A percentile compares a stretch with the other conserved stretches of the same genome.
phyloP scores from a whole-genome alignment of 148 eudicot species.

The Nepenthes mirabilis region DNA sequence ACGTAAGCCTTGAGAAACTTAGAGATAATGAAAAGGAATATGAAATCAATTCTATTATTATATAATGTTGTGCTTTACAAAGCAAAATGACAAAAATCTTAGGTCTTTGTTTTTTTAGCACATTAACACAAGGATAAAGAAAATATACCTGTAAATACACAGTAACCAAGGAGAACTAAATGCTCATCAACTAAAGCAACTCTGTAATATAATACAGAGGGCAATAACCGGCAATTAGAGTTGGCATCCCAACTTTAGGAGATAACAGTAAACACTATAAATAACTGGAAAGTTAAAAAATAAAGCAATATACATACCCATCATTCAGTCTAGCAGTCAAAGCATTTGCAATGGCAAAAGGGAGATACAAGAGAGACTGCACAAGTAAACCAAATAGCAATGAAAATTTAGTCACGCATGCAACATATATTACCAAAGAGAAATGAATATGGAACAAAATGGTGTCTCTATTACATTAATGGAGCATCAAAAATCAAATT shows the following conservation, averaged over 20 bases:
- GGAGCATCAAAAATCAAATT: too few species aligned
- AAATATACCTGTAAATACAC: constrained; percentile 55
- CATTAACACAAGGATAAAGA: neutral
- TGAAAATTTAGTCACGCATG: neutral
- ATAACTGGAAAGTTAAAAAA: neutral
- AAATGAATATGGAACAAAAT: neutral
- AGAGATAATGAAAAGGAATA: too few species aligned
- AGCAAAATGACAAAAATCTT: neutral
- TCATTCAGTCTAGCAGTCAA: constrained; percentile 86
- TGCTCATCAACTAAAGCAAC: constrained; percentile 77
- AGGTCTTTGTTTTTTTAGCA: neutral
- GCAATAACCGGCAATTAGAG: neutral
- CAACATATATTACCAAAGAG: neutral
- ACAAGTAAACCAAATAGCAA: neutral
- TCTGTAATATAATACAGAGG: constrained; percentile 22
- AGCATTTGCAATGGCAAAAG: constrained; percentile 83
- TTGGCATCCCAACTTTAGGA: neutral
- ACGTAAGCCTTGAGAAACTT: too few species aligned
- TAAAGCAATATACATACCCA: constrained; percentile 34
- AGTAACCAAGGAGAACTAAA: constrained; percentile 67
- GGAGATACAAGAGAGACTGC: constrained; percentile 81
- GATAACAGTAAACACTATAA: neutral
- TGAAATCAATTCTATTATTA: too few species aligned
- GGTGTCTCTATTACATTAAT: too few species aligned
- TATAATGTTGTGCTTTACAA: too few species aligned